Base-by-base conservation (phyloP, 23 red algal species). In the Chondrus crispus region DNA sequence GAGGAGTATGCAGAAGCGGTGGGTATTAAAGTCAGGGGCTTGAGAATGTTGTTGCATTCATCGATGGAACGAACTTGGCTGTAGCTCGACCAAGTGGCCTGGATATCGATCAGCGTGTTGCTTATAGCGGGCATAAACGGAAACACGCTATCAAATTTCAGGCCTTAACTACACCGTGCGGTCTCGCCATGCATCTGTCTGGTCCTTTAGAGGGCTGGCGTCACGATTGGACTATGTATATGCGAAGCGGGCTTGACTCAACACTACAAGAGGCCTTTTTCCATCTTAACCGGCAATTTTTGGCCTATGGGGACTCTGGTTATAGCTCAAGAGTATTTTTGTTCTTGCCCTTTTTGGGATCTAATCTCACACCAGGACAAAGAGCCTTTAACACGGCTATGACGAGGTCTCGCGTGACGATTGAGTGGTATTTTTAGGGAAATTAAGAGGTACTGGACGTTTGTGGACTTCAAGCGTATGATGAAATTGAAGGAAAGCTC, bases 51-150 rank as follows among this genome's bases (percentile, higher is more conserved):
- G 84, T 75, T 11, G 2, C 62, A 18, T 74, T 88, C 53, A 71
- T 74, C 37, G 84, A 88, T 71, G 11, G 84, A 16, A 88, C 51
- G 0, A 18, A 2, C 11, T 19, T 71, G 12, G 43, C 14, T 10
- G n/a, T 71, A 37, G 6, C 60, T 40, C 13, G 62, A 29, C 62
- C 2, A 16, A 40, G 42, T 5, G 62, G 62, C 3, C 24, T 11
- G 8, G 33, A 53, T 14, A 76, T 2, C 36, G 37, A 46, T 12
- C 84, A 88, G 68, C 62, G 62, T 16, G 60, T 68, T 36, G 42
- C 42, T 40, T 76, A 88, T 30, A 71, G 22, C 26, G 1, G 84
- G n/a, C 84, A 88, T 32, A 88, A 88, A 63, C 62, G 84, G 10
- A 47, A 44, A 10, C 54, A 68, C 24, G 13, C 0, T 0, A 5